Base-by-base conservation (phyloP, 1,284 basidiomycete genomes). In the Entoloma clypeatum region DNA sequence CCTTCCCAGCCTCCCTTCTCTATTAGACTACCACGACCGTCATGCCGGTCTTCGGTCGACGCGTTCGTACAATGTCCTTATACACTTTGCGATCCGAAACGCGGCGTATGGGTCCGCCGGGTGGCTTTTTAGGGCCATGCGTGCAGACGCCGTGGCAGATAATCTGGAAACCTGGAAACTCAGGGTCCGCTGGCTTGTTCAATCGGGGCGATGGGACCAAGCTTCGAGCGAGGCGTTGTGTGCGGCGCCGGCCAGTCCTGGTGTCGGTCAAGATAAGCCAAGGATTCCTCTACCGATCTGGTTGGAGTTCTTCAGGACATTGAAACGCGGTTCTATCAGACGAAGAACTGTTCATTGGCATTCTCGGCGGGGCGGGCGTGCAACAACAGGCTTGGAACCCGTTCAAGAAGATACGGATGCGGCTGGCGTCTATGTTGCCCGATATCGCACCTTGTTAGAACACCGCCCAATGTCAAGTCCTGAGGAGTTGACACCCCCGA, bases 41-140 rank as follows among this genome's bases (percentile, higher is more conserved):
- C 65, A 68, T 49, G 62, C 67, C 16, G 45, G 51, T 29, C 51
- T 68, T 33, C 74, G 69, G 39, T 72, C 74, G 8, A 68, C 69
- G 27, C 61, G 60, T 27, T 76, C 78, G 2, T 79, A 73, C 55
- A 79, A 80, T 53, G 50, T 75, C 13, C 65, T 81, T 50, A 66
- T 81, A 37, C 50, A 54, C 29, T 51, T 76, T 17, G 68, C 72
- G 3, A 53, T 80, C 41, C 68, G 68, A 19, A 65, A 65, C 44
- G 56, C 60, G 5, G 62, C 65, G 22, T 71, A 67, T 44, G 70
- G 72, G 5, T 61, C 61, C 3, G 67, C 63, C 5, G 54, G 45
- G 17, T 64, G 63, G 48, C 59, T 80, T 27, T 54, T 79, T 9
- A 32, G 44, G 6, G 58, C 57, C 35, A 76, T 79, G 69, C 55